A percentile compares a stretch with the other conserved stretches of the same genome.
Evolutionary conservation across 1,284 basidiomycete species (phyloP).

Genomic region (Cerrena zonata): DNA sequence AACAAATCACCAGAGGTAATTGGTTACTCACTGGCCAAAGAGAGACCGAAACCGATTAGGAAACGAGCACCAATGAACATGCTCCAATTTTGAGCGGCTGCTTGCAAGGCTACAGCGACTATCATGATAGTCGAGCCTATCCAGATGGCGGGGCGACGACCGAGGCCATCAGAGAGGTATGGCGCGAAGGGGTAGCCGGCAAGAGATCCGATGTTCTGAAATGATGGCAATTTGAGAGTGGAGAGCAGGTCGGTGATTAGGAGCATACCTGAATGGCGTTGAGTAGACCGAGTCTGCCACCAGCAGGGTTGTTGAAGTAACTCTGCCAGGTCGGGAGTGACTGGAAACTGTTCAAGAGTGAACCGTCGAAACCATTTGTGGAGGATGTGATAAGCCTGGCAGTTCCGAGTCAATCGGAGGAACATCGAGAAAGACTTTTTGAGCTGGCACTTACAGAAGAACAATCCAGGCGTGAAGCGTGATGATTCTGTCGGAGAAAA

Average conservation of each 20-base stretch:
- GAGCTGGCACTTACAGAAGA: constrained; percentile 43
- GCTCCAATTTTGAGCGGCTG: constrained; percentile 63
- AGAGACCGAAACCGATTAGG: constrained; percentile 75
- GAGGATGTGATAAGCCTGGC: constrained; percentile 67
- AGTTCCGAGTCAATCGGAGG: constrained; percentile 4
- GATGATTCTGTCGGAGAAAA: constrained; percentile 42
- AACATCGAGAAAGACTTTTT: too few relatives aligned
- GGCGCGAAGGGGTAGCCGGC: constrained; percentile 66
- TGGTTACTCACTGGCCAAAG: constrained; percentile 49
- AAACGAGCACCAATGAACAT: constrained; percentile 82
- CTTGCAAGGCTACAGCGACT: constrained; percentile 62
- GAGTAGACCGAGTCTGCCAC: constrained; percentile 59
- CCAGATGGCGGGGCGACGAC: constrained; percentile 59
- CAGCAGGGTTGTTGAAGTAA: constrained; percentile 52
- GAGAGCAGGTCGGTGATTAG: neutral
- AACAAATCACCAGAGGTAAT: neutral
- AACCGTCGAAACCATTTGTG: constrained; percentile 72
- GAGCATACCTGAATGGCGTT: constrained; percentile 67
- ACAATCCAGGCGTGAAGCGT: constrained; percentile 62
- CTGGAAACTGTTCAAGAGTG: constrained; percentile 75
- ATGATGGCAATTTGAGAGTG: too few relatives aligned
- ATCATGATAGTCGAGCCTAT: constrained; percentile 61
- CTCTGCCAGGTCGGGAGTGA: constrained; percentile 54
- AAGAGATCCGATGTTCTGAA: constrained; percentile 60
- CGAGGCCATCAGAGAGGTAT: constrained; percentile 63